phyloP scores from a whole-genome alignment of 1,139 yeast genomes.

The Blastobotrys persicus region DNA sequence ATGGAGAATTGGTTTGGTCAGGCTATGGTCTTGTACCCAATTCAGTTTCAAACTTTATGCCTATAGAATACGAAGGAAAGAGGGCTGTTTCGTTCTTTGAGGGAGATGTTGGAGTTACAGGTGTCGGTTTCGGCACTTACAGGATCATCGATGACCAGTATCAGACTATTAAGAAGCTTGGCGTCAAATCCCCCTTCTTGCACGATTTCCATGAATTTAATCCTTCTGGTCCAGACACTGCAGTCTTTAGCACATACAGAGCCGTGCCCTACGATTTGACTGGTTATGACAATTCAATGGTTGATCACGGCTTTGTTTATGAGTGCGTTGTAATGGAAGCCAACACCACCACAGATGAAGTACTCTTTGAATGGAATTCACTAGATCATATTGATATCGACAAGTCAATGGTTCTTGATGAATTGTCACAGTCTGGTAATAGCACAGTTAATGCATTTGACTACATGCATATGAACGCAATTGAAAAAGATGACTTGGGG shows the following conservation, averaged over 20 bases:
- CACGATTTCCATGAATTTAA: slow-evolving; percentile 21
- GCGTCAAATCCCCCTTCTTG: slow-evolving; percentile 17
- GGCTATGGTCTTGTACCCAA: slow-evolving; percentile 18
- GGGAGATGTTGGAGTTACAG: slow-evolving; percentile 16
- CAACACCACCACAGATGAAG: slow-evolving; percentile 40
- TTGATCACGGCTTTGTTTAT: slow-evolving; percentile 16
- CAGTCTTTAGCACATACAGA: slow-evolving; percentile 16
- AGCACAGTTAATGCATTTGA: slow-evolving; percentile 44
- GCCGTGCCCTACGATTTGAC: slow-evolving; percentile 16
- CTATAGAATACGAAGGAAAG: neutral
- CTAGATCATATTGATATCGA: slow-evolving; percentile 40
- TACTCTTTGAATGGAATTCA: slow-evolving; percentile 43
- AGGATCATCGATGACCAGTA: slow-evolving; percentile 17
- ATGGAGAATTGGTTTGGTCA: slow-evolving; percentile 22
- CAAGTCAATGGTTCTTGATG: slow-evolving; percentile 34
- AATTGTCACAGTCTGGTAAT: slow-evolving; percentile 40
- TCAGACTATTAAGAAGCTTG: slow-evolving; percentile 15
- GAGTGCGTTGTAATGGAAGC: slow-evolving; percentile 29
- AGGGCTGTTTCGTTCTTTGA: slow-evolving; percentile 14
- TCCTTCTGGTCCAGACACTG: slow-evolving; percentile 14
- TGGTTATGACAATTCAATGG: slow-evolving; percentile 11
- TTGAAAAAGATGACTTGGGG: slow-evolving; percentile 43
- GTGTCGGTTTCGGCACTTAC: slow-evolving; percentile 19
- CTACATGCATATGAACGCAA: slow-evolving; percentile 45
- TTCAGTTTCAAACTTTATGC: slow-evolving; percentile 18